Percentiles rank a stretch among this genome's conserved stretches.
phyloP scores from a whole-genome alignment of 257 asterid species.

The Petrea volubilis region DNA sequence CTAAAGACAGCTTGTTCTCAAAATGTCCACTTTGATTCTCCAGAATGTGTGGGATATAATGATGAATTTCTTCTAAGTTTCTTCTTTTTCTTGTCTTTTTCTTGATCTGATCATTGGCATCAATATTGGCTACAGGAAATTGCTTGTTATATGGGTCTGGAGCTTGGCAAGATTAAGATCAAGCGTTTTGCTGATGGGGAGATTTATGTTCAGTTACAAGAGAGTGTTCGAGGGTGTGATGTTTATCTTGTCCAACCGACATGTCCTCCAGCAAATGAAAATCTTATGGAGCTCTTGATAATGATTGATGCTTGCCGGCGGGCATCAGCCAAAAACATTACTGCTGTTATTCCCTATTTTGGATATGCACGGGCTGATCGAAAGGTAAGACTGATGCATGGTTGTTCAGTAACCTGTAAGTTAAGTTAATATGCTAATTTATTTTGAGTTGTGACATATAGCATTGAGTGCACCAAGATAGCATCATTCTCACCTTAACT shows the following conservation, averaged over 20 bases:
- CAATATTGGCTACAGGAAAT: constrained; percentile 53
- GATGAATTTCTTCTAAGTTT: background rate
- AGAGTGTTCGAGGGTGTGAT: constrained; percentile 86
- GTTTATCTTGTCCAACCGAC: constrained; percentile 83
- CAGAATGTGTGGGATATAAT: background rate
- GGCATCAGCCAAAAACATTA: constrained; percentile 77
- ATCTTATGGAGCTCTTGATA: constrained; percentile 78
- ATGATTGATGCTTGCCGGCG: constrained; percentile 92
- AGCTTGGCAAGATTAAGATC: constrained; percentile 67
- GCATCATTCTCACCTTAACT: background rate
- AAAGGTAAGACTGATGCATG: constrained; percentile 43
- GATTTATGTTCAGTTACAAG: constrained; percentile 76
- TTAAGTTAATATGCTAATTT: background rate
- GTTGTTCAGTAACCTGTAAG: background rate
- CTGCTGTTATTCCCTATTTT: constrained; percentile 83
- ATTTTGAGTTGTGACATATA: constrained; percentile 17
- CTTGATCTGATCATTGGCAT: background rate
- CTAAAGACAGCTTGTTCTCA: background rate
- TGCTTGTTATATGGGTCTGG: constrained; percentile 76
- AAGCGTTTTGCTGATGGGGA: constrained; percentile 86
- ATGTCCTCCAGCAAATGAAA: constrained; percentile 84
- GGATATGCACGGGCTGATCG: constrained; percentile 87
- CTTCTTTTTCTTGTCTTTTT: background rate
- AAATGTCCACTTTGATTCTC: background rate
- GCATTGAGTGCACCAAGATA: background rate